Evolutionary conservation across 345 rosid species (phyloP).

Genomic region (Eucalyptus curtisii): DNA sequence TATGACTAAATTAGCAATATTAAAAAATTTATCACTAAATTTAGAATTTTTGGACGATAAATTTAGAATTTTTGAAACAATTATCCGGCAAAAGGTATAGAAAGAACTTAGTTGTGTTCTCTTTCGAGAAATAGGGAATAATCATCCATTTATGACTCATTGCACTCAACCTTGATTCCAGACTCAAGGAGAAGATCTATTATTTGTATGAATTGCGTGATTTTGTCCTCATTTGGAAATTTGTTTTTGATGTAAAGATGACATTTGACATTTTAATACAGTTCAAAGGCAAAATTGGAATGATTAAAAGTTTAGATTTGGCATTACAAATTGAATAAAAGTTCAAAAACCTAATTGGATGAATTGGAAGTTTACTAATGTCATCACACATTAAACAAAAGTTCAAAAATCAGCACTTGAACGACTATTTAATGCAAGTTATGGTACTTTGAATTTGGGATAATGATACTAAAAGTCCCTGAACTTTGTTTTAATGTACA

Average conservation of each 20-base stretch:
- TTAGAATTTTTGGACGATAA: fast-evolving
- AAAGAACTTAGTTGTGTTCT: neutral
- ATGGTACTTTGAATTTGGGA: neutral
- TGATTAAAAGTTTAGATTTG: neutral
- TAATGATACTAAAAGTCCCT: no score
- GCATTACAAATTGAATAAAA: neutral
- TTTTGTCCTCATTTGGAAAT: neutral
- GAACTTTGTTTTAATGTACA: no score
- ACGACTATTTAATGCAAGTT: neutral
- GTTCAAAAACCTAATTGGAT: neutral
- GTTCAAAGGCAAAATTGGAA: no score
- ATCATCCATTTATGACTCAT: neutral
- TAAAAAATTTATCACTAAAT: neutral
- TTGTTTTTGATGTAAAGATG: neutral
- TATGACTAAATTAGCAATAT: neutral
- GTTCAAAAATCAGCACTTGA: neutral
- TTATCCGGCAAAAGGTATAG: neutral
- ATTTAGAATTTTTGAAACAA: neutral
- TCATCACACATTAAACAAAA: neutral
- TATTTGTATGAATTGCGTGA: neutral
- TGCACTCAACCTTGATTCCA: neutral
- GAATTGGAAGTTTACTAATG: neutral
- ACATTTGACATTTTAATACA: neutral
- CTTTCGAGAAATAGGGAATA: neutral
- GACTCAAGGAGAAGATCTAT: neutral